A percentile compares a stretch with the other conserved stretches of the same genome.
Conservation (phyloP, 345 rosid species). For the Rhodomyrtus tomentosa region DNA sequence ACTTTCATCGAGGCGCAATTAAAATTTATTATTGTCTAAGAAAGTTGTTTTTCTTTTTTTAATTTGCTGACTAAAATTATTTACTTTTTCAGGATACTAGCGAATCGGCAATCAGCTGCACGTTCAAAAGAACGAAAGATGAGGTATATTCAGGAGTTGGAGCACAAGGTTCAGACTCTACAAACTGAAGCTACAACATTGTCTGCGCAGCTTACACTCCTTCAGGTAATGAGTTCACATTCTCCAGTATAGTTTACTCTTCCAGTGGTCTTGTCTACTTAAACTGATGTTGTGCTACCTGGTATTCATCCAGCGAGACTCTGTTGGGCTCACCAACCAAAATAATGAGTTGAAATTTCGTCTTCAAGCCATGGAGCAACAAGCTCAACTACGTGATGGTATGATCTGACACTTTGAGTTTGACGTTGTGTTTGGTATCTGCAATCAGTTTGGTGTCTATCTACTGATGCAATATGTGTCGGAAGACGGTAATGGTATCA, state of each 20-base stretch:
- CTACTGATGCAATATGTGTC: background rate
- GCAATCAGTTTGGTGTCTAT: background rate
- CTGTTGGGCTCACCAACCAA: slow-evolving; percentile 81
- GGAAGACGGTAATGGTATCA: background rate
- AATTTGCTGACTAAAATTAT: background rate
- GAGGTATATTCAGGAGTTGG: slow-evolving; percentile 86
- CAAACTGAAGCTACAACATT: slow-evolving; percentile 96
- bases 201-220: slow-evolving; percentile 88
- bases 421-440: background rate
- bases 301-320: slow-evolving; percentile 57
- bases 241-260: background rate
- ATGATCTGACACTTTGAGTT: background rate
- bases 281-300: background rate
- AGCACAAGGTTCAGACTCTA: slow-evolving; percentile 93
- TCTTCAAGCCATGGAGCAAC: slow-evolving; percentile 98
- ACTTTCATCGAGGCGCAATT: background rate
- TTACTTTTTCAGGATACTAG: slow-evolving; percentile 52
- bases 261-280: background rate
- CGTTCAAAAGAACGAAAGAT: slow-evolving; percentile 94
- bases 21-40: background rate
- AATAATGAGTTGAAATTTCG: slow-evolving; percentile 92
- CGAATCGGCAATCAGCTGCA: slow-evolving; percentile 93
- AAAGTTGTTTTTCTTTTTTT: background rate
- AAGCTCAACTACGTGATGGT: slow-evolving; percentile 93
- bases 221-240: slow-evolving; percentile 40